Evolutionary conservation across 2,329 filamentous ascomycete genomes (phyloP).

Genomic region (Aspergillus sp.): DNA sequence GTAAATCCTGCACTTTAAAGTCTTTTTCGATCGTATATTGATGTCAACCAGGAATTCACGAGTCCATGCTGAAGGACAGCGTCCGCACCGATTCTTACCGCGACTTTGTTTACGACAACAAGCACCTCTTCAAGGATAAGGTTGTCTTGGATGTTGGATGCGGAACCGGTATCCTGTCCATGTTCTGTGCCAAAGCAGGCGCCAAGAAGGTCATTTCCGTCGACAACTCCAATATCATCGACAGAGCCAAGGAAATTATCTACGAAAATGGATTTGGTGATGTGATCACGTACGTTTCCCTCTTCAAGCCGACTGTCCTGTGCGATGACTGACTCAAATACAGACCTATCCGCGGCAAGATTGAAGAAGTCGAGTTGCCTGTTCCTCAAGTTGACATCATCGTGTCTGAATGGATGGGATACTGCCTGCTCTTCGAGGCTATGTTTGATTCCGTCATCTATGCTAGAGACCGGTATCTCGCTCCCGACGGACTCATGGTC

Average conservation of each 20-base stretch:
- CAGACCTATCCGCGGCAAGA: slow-evolving; percentile 73
- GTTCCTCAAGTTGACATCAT: slow-evolving; percentile 87
- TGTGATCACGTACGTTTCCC: slow-evolving; percentile 59
- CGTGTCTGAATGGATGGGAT: slow-evolving; percentile 98
- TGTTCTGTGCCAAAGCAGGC: slow-evolving; percentile 91
- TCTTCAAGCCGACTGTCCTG: neutral
- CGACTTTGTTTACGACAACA: slow-evolving; percentile 92
- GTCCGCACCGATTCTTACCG: slow-evolving; percentile 88
- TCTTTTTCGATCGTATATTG: neutral
- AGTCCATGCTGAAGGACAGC: slow-evolving; percentile 90
- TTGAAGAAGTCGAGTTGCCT: slow-evolving; percentile 80
- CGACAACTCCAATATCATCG: slow-evolving; percentile 87
- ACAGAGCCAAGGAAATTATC: slow-evolving; percentile 81
- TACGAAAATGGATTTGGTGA: slow-evolving; percentile 74
- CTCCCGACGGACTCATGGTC: slow-evolving; percentile 75
- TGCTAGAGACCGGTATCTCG: slow-evolving; percentile 83
- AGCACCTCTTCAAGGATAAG: slow-evolving; percentile 81
- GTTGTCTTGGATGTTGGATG: slow-evolving; percentile 89
- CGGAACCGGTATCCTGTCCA: slow-evolving; percentile 79
- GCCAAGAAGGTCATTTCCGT: slow-evolving; percentile 85
- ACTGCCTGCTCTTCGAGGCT: slow-evolving; percentile 87
- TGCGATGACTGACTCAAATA: slow-evolving; percentile 9
- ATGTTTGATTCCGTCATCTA: slow-evolving; percentile 93
- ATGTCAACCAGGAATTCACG: slow-evolving; percentile 70
- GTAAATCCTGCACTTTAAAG: slow-evolving; percentile 43